These are phyloP conservation scores for Malus fusca DNA, from an alignment of 306 rosid species.

Conservation along the genomic window DNA sequence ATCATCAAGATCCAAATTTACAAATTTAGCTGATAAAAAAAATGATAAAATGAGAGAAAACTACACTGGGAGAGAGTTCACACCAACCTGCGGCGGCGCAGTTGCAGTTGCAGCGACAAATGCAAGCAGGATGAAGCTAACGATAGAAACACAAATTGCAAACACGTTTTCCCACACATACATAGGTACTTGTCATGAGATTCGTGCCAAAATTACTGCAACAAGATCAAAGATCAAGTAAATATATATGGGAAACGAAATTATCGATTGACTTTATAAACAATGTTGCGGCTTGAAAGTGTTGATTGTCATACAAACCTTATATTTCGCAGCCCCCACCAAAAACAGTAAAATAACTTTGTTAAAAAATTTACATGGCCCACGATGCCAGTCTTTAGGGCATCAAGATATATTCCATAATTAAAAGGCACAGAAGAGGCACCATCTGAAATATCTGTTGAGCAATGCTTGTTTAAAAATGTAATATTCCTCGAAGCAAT, in stretches of 20 bases:
- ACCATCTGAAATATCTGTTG: not conserved
- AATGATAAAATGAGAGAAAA: not conserved
- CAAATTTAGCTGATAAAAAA: not conserved
- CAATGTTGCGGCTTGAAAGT: too few relatives aligned
- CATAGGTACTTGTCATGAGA: not conserved
- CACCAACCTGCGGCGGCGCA: not conserved
- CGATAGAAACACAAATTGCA: not conserved
- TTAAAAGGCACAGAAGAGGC: fast-evolving
- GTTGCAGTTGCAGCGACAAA: not conserved
- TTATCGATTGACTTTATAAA: too few relatives aligned
- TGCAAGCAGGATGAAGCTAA: not conserved
- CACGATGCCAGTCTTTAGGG: not conserved
- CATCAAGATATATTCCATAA: not conserved
- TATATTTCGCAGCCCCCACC: not conserved
- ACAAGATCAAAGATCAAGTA: not conserved
- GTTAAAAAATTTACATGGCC: not conserved
- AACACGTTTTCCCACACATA: slow-evolving; percentile 7
- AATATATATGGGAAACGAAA: too few relatives aligned
- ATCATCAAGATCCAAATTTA: too few relatives aligned
- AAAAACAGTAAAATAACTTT: not conserved
- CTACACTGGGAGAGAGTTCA: not conserved
- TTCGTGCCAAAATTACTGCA: slow-evolving; percentile 5
- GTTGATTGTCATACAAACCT: not conserved
- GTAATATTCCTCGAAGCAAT: not conserved
- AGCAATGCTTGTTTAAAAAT: not conserved